Base-by-base conservation (phyloP, 129 eudicot genomes). In the Flaveria linearis region DNA sequence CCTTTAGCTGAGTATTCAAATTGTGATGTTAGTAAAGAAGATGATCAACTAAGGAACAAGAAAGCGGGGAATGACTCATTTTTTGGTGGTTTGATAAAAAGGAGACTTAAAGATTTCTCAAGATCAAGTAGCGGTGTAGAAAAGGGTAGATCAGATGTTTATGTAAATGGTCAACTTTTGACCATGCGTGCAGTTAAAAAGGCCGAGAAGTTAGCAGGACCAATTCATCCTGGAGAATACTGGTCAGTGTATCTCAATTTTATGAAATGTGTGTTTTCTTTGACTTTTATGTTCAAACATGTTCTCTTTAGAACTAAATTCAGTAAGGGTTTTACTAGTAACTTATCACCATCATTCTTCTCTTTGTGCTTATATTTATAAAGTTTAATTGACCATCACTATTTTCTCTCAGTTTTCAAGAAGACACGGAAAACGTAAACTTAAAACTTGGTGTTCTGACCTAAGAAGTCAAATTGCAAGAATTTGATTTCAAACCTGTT, bases 141-240 rank as follows among this genome's bases (percentile, higher is more conserved):
- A 47, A 75, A 66, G 68, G 80, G 68, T 76, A 66, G 75, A 52
- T 76, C 88, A 1, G 81, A 83, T 28, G 93, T 89, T 73, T 86
- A 33, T 55, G 84, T 92, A 14, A 92, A 92, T 67, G 97, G 97
- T 61, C 85, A 88, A 57, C 82, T 69, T 36, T 81, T 94, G 82
- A 77, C 91, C 9, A 87, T 77, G 30, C 88, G 81, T 55, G 77
- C 60, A 2, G 83, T 87, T 13, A 91, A 86, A 80, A 91, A 89
- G 86, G 98, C 97, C 23, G 97, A 94, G 74, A 89, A 89, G 76
- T 75, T 87, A 26, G 96, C 97, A 33, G 98, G 98, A 50, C 87
- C 96, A 7, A 91, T 94, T 81, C 88, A 88, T 69, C 93, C 93
- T 10, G 98, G 98, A 83, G 91, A 86, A 17, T 94, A 91, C 88